Evolutionary conservation across 768 basidiomycete species (phyloP), one percentile per base, ranked within the genome.

Genomic region (Rhodotorula kratochvilovae): DNA sequence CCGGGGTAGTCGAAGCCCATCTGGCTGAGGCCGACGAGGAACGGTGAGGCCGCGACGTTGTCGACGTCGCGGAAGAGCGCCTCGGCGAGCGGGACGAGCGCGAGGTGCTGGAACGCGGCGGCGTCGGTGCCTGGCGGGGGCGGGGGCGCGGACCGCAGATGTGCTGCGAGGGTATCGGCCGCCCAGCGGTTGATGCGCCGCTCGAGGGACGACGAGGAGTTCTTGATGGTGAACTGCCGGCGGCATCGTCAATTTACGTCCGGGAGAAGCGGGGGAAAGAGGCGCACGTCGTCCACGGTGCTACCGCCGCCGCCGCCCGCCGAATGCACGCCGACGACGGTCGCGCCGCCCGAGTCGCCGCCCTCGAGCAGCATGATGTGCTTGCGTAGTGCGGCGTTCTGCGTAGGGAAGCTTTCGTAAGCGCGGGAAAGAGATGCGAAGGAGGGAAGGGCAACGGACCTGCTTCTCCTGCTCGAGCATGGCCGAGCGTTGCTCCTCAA

Each of bases 141-240:
- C 81, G 81, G 17, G 83, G 82, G 35, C 88, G 81, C 16, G 84
- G 82, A 1, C 81, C 82, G 21, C 86, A 87, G 12, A 87, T 87
- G 27, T 79, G 78, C 39, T 86, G 85, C 25, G 90, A 84, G 76
- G 87, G 70, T 82, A 60, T 91, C 89, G 59, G 89, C 88, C 6
- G 90, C 90, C 90, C 90, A 93, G 76, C 91, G 86, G 79, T 93
- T 93, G 79, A 93, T 87, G 58, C 87, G 83, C 61, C 89, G 86
- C 77, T 92, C 91, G 33, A 93, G 85, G 62, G 88, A 87, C 11
- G 90, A 89, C 5, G 91, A 90, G 16, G 88, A 83, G 74, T 89
- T 92, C 90, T 92, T 89, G 82, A 93, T 91, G 10, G 90, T 91
- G 80, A 91, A 92, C 79, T 93, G 90, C 31, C 36, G 8, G 55